Evolutionary conservation across 2,329 filamentous ascomycete genomes (phyloP).

Genomic region (Hymenoscyphus fraxineus): DNA sequence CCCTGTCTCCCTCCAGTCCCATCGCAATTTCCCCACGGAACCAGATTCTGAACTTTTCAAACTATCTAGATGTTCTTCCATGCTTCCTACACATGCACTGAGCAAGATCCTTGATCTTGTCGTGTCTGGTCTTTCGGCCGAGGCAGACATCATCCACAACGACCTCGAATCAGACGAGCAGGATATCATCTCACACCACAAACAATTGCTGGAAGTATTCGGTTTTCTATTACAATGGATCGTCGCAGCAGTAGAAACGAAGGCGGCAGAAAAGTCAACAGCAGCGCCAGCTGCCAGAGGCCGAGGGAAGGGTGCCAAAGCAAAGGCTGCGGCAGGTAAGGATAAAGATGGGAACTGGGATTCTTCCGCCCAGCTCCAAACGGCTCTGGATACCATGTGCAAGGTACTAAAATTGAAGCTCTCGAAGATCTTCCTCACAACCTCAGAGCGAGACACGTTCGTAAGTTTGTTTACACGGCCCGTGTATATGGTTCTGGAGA

Average conservation of each 20-base stretch:
- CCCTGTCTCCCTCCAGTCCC: conserved; percentile 47
- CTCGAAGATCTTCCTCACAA: conserved; percentile 89
- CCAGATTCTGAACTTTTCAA: conserved; percentile 60
- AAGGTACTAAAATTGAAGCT: conserved; percentile 85
- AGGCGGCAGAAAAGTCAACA: conserved; percentile 84
- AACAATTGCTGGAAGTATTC: conserved; percentile 87
- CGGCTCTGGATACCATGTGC: conserved; percentile 88
- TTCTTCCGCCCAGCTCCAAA: conserved; percentile 80
- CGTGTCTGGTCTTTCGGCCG: conserved; percentile 77
- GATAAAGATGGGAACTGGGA: conserved; percentile 79
- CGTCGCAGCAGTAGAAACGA: conserved; percentile 88
- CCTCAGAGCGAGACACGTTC: conserved; percentile 93
- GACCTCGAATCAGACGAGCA: conserved; percentile 91
- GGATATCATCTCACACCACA: conserved; percentile 80
- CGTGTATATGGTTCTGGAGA: conserved; percentile 91
- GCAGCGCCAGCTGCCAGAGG: conserved; percentile 66
- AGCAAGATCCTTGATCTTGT: conserved; percentile 92
- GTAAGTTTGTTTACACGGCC: conserved; percentile 87
- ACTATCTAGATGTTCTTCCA: conserved; percentile 72
- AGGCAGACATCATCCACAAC: conserved; percentile 79
- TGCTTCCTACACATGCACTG: conserved; percentile 74
- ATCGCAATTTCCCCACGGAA: conserved; percentile 37
- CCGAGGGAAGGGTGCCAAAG: conserved; percentile 68
- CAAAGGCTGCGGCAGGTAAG: conserved; percentile 60
- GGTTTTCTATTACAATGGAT: conserved; percentile 94